Conservation (phyloP, 2,329 filamentous ascomycete species). For the Aureobasidium pullulans region DNA sequence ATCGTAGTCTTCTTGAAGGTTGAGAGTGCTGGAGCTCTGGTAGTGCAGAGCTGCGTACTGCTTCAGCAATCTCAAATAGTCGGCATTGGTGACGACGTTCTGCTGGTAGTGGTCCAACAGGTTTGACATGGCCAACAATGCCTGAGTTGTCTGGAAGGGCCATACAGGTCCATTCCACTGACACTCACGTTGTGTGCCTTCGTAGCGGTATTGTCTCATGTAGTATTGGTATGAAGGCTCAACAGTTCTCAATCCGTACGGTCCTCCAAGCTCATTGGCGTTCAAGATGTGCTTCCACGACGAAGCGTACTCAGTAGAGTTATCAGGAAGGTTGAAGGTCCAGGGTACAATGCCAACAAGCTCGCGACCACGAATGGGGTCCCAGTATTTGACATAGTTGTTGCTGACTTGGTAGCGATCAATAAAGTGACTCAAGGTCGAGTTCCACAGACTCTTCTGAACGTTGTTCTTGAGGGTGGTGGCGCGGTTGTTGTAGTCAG, state of each 20-base stretch:
- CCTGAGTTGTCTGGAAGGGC: conserved; percentile 39
- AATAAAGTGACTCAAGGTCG: conserved; percentile 38
- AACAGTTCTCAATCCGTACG: conserved; percentile 34
- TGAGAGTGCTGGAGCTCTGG: conserved; percentile 28
- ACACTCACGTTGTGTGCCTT: conserved; percentile 31
- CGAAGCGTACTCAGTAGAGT: conserved; percentile 30
- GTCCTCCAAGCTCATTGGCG: conserved; percentile 27
- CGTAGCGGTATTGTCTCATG: conserved; percentile 38
- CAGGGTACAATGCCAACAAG: conserved; percentile 39
- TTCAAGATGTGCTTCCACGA: conserved; percentile 34
- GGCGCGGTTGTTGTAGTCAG: conserved; percentile 23
- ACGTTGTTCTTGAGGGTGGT: conserved; percentile 30
- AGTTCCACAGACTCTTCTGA: conserved; percentile 37
- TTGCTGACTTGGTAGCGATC: conserved; percentile 36
- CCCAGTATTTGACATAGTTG: conserved; percentile 32
- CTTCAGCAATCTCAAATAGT: conserved; percentile 32
- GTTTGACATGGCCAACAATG: conserved; percentile 35
- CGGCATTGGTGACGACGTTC: conserved; percentile 23
- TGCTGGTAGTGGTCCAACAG: conserved; percentile 36
- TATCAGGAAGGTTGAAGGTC: conserved; percentile 36
- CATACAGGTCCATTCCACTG: conserved; percentile 41
- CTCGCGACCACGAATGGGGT: conserved; percentile 37
- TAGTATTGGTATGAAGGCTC: conserved; percentile 40
- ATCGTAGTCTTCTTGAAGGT: conserved; percentile 39
- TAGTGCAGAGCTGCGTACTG: conserved; percentile 37